These are phyloP conservation scores for Candida awuae DNA, from an alignment of 805 yeast genomes.

Conservation along the genomic window DNA sequence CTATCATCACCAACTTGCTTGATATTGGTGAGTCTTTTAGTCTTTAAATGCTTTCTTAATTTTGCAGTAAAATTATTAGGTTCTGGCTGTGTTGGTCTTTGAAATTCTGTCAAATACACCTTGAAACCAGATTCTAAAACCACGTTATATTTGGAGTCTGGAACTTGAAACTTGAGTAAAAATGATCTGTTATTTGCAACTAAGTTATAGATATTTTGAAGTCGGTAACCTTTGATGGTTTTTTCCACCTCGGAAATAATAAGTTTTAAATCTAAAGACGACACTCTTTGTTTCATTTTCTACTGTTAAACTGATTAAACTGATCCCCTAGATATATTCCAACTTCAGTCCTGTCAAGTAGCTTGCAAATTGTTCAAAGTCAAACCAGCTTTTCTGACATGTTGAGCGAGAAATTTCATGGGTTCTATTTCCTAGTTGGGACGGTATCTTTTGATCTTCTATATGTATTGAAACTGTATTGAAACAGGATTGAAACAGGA, in stretches of 20 bases:
- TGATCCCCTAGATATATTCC: no score
- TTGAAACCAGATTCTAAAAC: slow-evolving; percentile 84
- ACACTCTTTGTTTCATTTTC: slow-evolving; percentile 65
- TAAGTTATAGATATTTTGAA: slow-evolving; percentile 80
- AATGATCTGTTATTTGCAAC: slow-evolving; percentile 65
- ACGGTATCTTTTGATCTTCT: no score
- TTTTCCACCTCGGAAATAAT: slow-evolving; percentile 57
- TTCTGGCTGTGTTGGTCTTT: slow-evolving; percentile 68
- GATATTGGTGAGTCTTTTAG: slow-evolving; percentile 65
- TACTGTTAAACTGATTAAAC: not conserved
- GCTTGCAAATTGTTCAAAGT: no score
- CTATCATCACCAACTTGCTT: slow-evolving; percentile 75
- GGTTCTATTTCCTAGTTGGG: no score
- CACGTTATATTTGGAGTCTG: slow-evolving; percentile 69
- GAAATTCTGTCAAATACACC: slow-evolving; percentile 69
- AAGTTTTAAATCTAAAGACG: slow-evolving; percentile 73
- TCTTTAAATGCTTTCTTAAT: slow-evolving; percentile 76
- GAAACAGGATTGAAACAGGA: no score
- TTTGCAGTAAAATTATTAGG: slow-evolving; percentile 86
- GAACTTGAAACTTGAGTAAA: slow-evolving; percentile 69
- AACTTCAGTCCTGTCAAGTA: no score
- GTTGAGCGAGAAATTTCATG: no score
- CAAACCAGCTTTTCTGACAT: no score
- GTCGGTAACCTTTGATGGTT: slow-evolving; percentile 53
- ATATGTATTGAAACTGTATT: no score